These are phyloP conservation scores for Oidiodendron maius DNA, from an alignment of 495 filamentous ascomycete genomes.

Conservation along the genomic window DNA sequence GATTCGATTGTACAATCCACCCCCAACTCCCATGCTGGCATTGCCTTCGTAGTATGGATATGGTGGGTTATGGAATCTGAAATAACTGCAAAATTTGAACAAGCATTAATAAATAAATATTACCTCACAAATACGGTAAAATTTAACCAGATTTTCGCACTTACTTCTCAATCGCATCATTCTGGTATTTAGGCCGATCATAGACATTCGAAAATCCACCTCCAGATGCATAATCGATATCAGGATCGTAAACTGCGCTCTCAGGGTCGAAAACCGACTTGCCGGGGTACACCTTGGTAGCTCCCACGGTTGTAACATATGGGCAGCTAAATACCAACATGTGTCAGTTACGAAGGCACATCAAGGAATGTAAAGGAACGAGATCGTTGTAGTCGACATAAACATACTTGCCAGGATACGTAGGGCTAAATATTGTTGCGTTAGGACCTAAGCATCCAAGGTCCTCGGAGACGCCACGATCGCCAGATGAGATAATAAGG, in stretches of 20 bases:
- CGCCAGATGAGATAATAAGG: slow-evolving; percentile 30
- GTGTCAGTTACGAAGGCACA: too few relatives aligned
- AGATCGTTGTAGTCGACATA: too few relatives aligned
- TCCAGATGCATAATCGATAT: slow-evolving; percentile 33
- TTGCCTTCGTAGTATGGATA: slow-evolving; percentile 37
- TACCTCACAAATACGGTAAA: too few relatives aligned
- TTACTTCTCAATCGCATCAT: slow-evolving; percentile 36
- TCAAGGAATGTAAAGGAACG: too few relatives aligned
- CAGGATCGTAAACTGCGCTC: slow-evolving; percentile 23
- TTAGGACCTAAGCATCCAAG: slow-evolving; percentile 8
- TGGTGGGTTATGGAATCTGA: slow-evolving; percentile 36
- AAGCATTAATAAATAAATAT: too few relatives aligned
- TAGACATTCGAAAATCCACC: slow-evolving; percentile 68
- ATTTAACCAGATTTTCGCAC: too few relatives aligned
- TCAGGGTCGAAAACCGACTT: slow-evolving; percentile 24
- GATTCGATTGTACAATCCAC: slow-evolving; percentile 37
- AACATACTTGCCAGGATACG: not conserved
- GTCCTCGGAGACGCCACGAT: slow-evolving; percentile 29
- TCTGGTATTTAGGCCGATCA: slow-evolving; percentile 49
- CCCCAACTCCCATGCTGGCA: slow-evolving; percentile 44
- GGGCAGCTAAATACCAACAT: slow-evolving; percentile 35
- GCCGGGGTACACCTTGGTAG: slow-evolving; percentile 25
- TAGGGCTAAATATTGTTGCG: not conserved
- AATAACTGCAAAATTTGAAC: too few relatives aligned
- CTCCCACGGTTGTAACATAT: slow-evolving; percentile 35